A percentile compares a stretch with the other conserved stretches of the same genome.
phyloP scores from a whole-genome alignment of 164 flowering plant genomes.

The Houttuynia cordata region DNA sequence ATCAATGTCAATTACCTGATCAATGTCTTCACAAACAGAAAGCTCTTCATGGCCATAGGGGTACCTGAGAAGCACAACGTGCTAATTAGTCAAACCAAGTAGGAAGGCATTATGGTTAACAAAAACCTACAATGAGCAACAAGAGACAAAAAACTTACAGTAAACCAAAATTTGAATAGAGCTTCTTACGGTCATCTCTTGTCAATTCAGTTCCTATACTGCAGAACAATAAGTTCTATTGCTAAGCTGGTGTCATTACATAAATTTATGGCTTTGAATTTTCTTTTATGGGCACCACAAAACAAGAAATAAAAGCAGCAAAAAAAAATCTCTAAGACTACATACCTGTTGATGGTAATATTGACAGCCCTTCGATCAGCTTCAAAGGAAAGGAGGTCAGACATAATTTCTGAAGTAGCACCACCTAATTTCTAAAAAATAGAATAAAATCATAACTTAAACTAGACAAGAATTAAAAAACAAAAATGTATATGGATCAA shows the following conservation, averaged over 20 bases:
- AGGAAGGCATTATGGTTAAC: background rate
- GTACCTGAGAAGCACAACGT: constrained; percentile 28
- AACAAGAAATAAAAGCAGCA: background rate
- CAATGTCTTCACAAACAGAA: constrained; percentile 92
- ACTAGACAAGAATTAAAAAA: no score
- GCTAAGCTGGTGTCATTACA: background rate
- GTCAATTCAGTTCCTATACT: constrained; percentile 97
- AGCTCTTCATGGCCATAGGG: constrained; percentile 99
- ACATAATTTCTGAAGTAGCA: constrained; percentile 95
- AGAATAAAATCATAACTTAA: background rate
- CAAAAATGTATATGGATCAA: background rate
- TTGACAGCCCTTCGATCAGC: constrained; percentile 98
- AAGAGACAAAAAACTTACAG: constrained; percentile 17
- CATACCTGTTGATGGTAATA: constrained; percentile 85
- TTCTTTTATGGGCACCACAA: background rate
- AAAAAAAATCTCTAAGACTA: background rate
- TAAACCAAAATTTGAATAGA: constrained; percentile 89
- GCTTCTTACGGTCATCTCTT: constrained; percentile 88
- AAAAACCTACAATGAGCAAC: background rate
- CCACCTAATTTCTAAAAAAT: constrained; percentile 84
- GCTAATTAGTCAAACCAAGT: background rate
- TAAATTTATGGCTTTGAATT: background rate
- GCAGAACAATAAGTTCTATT: constrained; percentile 13
- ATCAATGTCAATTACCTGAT: constrained; percentile 46
- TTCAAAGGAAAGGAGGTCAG: constrained; percentile 93